These are phyloP conservation scores for Xylaria sp. DNA, from an alignment of 2,329 filamentous ascomycete genomes.

Conservation along the genomic window DNA sequence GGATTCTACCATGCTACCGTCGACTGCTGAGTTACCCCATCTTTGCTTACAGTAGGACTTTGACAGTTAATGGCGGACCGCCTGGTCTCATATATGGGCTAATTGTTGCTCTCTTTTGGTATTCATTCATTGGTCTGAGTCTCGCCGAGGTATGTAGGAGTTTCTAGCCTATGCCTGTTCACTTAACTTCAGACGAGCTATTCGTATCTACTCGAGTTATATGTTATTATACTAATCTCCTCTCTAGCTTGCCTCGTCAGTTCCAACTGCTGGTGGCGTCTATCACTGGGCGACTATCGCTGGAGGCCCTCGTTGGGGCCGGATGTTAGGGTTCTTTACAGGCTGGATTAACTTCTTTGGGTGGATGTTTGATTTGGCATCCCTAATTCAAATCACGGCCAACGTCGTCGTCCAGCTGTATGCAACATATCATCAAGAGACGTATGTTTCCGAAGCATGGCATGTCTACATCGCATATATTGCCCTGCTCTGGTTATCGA, in stretches of 20 bases:
- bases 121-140: conserved; percentile 55
- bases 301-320: conserved; percentile 64
- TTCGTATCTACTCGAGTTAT: not conserved
- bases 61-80: conserved; percentile 55
- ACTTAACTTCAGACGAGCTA: not conserved
- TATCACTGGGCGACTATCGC: conserved; percentile 71
- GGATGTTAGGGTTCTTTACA: conserved; percentile 59
- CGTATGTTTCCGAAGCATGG: conserved; percentile 63
- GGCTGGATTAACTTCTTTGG: conserved; percentile 66
- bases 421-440: conserved; percentile 63
- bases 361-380: conserved; percentile 71
- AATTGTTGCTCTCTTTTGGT: conserved; percentile 56
- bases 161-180: not conserved
- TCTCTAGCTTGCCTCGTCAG: conserved; percentile 65
- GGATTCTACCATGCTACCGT: conserved; percentile 1
- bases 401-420: conserved; percentile 72
- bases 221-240: conserved; percentile 24
- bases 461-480: conserved; percentile 69
- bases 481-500: conserved; percentile 64
- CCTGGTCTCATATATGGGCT: conserved; percentile 56
- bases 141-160: conserved; percentile 53
- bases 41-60: conserved; percentile 2
- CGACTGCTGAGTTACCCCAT: conserved; percentile 3
- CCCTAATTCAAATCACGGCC: conserved; percentile 66
- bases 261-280: conserved; percentile 68